Percentiles rank a stretch among this genome's conserved stretches.
Conservation (phyloP, 805 yeast genomes). For the Scheffersomyces spartinae region DNA sequence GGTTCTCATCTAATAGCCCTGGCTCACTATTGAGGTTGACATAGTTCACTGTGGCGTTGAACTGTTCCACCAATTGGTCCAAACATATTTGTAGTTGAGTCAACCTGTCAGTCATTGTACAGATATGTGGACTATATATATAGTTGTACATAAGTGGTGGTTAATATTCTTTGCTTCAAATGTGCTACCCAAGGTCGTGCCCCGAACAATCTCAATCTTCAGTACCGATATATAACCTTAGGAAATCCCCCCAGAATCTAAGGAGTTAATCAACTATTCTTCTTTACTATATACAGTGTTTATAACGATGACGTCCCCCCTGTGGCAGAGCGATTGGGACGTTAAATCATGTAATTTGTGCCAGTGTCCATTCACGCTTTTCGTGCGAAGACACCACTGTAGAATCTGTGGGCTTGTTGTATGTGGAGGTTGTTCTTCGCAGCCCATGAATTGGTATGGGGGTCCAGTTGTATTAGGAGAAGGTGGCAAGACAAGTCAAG, state of each 20-base stretch:
- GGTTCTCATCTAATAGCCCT: conserved; percentile 50
- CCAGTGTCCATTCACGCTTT: conserved; percentile 13
- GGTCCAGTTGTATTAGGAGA: too few species aligned
- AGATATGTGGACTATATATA: too few species aligned
- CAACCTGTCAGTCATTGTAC: conserved; percentile 75
- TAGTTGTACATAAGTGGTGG: too few species aligned
- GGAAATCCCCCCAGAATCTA: too few species aligned
- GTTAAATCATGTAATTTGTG: conserved; percentile 21
- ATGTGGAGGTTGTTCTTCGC: conserved; percentile 25
- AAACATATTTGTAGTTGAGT: conserved; percentile 85
- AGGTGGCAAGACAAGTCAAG: too few species aligned
- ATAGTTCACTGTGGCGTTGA: conserved; percentile 66
- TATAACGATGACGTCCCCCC: too few species aligned
- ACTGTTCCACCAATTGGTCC: conserved; percentile 73
- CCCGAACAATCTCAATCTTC: too few species aligned
- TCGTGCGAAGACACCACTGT: conserved; percentile 33
- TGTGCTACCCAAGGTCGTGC: too few species aligned
- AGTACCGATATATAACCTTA: too few species aligned
- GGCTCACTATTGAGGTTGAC: conserved; percentile 34
- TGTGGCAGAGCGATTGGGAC: conserved; percentile 28
- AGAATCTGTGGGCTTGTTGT: conserved; percentile 34
- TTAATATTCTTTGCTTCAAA: too few species aligned
- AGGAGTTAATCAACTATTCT: too few species aligned
- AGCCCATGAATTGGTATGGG: conserved; percentile 13
- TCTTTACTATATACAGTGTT: too few species aligned